Evolutionary conservation across 2,329 filamentous ascomycete genomes (phyloP), one percentile per base, ranked within the genome.

Genomic region (Lojkania enalia): DNA sequence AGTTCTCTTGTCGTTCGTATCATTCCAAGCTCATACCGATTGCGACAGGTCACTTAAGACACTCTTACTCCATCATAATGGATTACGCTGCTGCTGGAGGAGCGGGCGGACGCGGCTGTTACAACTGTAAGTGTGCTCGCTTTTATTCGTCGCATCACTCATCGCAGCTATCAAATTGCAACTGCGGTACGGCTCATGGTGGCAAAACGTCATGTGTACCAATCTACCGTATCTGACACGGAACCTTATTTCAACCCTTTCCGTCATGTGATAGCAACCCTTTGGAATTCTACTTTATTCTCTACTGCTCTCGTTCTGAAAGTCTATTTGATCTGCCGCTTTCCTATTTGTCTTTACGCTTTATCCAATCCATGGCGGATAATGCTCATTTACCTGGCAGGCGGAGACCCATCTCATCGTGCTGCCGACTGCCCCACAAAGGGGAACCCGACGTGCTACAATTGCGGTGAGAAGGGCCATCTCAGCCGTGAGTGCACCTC

Each of bases 401-500:
- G 75, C 58, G 75, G 75, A 57, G 75, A 77, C 57, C 62, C 70
- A 44, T 69, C 71, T 46, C 75, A 78, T 63, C 72, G 75, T 56
- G 74, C 75, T 57, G 72, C 74, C 46, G 75, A 77, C 53, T 78
- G 75, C 66, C 75, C 74, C 32, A 72, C 68, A 61, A 77, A 77
- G 69, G 75, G 74, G 33, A 72, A 66, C 57, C 70, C 67, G n/a
- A 72, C 68, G 42, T 77, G 74, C 72, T 76, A 71, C 60, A 71
- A 71, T 63, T 77, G 74, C 64, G 73, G 74, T 52, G 70, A 72
- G 55, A 71, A 75, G 62, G 75, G 74, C 46, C 74, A 77, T 57
- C 57, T 76, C 49, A 71, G 87, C 81, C 89, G 91, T 73, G 92
- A 97, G 70, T 97, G 92, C 81, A 85, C 87, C 53, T 84, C 89